These are phyloP conservation scores for Verticillium isaacii DNA, from an alignment of 2,329 filamentous ascomycete species.

Conservation along the genomic window DNA sequence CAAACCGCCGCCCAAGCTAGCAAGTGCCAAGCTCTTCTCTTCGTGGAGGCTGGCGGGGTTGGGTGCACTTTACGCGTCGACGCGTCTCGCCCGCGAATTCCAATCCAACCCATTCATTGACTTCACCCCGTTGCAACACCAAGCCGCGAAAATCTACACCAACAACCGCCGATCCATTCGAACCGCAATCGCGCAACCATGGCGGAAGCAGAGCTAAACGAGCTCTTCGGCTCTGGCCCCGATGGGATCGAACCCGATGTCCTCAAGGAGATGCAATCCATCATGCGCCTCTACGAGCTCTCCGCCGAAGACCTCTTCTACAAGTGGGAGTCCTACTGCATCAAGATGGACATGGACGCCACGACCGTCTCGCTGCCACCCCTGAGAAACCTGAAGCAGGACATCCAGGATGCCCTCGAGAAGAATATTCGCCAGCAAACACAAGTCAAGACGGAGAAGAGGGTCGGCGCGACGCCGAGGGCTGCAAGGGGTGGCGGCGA, in stretches of 20 bases:
- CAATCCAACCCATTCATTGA: background rate
- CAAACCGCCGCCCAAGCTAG: no score
- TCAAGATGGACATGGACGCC: slow-evolving; percentile 85
- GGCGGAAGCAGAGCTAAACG: slow-evolving; percentile 33
- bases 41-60: background rate
- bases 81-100: background rate
- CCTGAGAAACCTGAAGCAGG: slow-evolving; percentile 76
- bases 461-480: slow-evolving; percentile 58
- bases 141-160: background rate
- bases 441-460: slow-evolving; percentile 60
- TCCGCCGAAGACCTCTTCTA: slow-evolving; percentile 85
- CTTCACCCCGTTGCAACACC: background rate
- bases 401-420: slow-evolving; percentile 79
- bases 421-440: slow-evolving; percentile 60
- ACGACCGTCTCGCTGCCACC: slow-evolving; percentile 66
- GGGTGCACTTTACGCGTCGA: slow-evolving; percentile 1
- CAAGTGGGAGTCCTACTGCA: slow-evolving; percentile 98
- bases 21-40: no score
- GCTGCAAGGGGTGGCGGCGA: slow-evolving; percentile 55
- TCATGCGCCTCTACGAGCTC: slow-evolving; percentile 78
- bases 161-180: background rate
- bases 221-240: slow-evolving; percentile 50
- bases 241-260: slow-evolving; percentile 71
- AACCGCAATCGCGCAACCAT: slow-evolving; percentile 2
- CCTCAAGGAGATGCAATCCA: slow-evolving; percentile 75